Evolutionary conservation across 768 basidiomycete genomes (phyloP).

Genomic region (Lactarius trivialis): DNA sequence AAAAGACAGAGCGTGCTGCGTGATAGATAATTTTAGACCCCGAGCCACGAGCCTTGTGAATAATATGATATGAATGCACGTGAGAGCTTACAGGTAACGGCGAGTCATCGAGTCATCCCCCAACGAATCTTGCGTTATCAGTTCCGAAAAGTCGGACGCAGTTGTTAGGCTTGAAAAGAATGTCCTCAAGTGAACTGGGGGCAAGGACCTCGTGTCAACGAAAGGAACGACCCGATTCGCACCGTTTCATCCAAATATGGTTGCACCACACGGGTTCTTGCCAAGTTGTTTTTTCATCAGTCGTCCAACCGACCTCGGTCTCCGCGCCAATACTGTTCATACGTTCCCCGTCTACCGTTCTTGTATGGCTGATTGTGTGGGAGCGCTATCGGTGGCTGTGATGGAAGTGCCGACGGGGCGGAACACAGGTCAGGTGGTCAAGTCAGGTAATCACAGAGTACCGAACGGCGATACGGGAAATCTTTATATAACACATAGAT

Average conservation of each 20-base stretch:
- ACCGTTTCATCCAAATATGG: background rate
- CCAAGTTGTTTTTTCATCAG: background rate
- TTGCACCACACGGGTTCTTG: background rate
- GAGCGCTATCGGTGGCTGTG: background rate
- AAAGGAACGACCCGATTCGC: background rate
- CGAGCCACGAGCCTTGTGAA: background rate
- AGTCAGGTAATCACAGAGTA: background rate
- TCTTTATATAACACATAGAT: background rate
- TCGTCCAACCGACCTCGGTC: background rate
- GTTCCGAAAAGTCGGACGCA: background rate
- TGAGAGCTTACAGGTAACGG: background rate
- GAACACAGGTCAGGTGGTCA: slow-evolving; percentile 11
- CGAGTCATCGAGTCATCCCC: background rate
- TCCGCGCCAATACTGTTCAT: background rate
- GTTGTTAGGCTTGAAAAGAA: background rate
- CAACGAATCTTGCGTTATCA: background rate
- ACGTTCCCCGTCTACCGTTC: background rate
- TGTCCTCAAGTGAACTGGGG: background rate
- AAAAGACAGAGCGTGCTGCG: background rate
- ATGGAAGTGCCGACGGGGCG: background rate
- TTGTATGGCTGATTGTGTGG: background rate
- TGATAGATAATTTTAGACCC: background rate
- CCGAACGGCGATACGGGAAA: background rate
- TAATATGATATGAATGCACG: too few relatives aligned
- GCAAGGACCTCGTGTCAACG: background rate